These are phyloP conservation scores for Mycena chlorophos DNA, from an alignment of 768 basidiomycete species.

Conservation along the genomic window DNA sequence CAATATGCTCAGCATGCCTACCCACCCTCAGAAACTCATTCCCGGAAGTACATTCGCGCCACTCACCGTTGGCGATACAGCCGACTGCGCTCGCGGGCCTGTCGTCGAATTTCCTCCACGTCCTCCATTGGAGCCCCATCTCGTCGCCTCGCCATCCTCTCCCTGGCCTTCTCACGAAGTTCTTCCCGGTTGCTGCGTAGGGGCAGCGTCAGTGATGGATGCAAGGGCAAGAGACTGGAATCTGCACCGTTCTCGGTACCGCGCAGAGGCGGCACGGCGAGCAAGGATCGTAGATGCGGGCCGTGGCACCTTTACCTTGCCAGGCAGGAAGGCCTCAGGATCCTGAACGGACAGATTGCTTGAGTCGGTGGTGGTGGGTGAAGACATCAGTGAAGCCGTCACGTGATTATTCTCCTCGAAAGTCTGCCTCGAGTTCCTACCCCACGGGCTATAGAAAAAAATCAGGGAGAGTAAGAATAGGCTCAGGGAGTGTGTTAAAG, in stretches of 20 bases:
- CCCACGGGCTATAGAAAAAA: no score
- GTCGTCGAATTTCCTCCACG: not conserved
- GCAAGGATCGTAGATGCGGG: not conserved
- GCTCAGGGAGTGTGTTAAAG: no score
- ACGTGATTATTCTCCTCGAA: no score
- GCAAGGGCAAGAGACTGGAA: not conserved
- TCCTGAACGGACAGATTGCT: no score
- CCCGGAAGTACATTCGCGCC: not conserved
- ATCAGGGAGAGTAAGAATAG: no score
- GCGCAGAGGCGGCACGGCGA: not conserved
- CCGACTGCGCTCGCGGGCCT: not conserved
- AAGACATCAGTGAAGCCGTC: no score
- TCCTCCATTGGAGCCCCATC: not conserved
- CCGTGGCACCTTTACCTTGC: not conserved
- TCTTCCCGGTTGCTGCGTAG: not conserved
- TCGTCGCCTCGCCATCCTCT: not conserved
- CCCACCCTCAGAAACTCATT: not conserved
- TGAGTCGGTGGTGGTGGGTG: no score
- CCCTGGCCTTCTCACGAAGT: not conserved
- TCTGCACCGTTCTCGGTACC: not conserved
- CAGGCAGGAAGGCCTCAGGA: no score
- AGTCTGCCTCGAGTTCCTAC: no score
- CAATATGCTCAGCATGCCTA: not conserved
- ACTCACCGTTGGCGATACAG: not conserved
- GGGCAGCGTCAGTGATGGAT: not conserved